These are phyloP conservation scores for Colletotrichum aenigma DNA, from an alignment of 2,329 filamentous ascomycete species.

Conservation along the genomic window DNA sequence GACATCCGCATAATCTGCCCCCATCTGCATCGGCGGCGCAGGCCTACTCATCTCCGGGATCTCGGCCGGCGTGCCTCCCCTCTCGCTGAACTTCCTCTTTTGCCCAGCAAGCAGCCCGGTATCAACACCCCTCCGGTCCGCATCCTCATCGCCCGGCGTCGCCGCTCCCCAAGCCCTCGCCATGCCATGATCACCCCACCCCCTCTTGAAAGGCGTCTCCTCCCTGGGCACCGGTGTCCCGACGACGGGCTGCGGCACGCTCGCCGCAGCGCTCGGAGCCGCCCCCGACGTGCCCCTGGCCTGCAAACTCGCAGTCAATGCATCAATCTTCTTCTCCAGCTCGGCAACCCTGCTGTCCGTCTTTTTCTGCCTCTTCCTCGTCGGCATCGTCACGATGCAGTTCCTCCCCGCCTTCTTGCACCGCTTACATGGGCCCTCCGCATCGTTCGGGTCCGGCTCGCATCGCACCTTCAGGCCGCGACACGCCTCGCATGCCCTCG, in stretches of 20 bases:
- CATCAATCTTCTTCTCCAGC: conserved; percentile 91
- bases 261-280: conserved; percentile 16
- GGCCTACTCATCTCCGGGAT: background rate
- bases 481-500: conserved; percentile 77
- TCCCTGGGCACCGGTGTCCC: background rate
- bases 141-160: background rate
- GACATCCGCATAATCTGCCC: conserved; percentile 46
- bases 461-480: conserved; percentile 83
- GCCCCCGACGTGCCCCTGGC: conserved; percentile 40
- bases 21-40: conserved; percentile 14
- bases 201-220: conserved; percentile 8
- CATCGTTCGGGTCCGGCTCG: conserved; percentile 71
- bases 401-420: conserved; percentile 81
- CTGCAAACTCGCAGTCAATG: conserved; percentile 79
- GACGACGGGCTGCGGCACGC: conserved; percentile 20
- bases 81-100: conserved; percentile 36
- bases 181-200: conserved; percentile 8
- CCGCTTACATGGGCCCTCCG: conserved; percentile 71
- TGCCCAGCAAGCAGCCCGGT: conserved; percentile 7
- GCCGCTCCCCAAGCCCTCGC: background rate
- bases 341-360: conserved; percentile 88
- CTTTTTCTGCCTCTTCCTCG: conserved; percentile 86
- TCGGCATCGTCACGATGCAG: conserved; percentile 78
- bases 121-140: background rate
- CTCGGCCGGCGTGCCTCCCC: conserved; percentile 5